These are phyloP conservation scores for Amanita pseudoporphyria DNA, from an alignment of 768 basidiomycete genomes.

Conservation along the genomic window DNA sequence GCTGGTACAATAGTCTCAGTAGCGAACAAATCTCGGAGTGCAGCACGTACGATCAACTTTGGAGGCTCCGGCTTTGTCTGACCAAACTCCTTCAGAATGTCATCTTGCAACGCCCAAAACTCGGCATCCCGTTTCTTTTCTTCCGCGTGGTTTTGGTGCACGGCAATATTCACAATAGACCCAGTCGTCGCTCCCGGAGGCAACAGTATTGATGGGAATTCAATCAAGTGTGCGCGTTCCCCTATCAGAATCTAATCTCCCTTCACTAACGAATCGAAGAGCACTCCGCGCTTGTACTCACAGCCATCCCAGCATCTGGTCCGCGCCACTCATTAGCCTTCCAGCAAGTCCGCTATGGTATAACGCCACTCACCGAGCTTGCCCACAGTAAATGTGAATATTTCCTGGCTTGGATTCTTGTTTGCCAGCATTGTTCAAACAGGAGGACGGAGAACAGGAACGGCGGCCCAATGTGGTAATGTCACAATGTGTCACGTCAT, in stretches of 20 bases:
- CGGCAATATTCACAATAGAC: constrained; percentile 95
- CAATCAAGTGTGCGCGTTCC: constrained; percentile 91
- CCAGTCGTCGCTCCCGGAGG: constrained; percentile 90
- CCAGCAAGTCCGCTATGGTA: background rate
- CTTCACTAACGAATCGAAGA: background rate
- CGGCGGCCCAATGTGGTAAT: background rate
- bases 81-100: constrained; percentile 73
- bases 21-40: background rate
- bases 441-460: background rate
- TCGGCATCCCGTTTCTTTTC: constrained; percentile 75
- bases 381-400: constrained; percentile 88
- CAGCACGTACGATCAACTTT: constrained; percentile 49
- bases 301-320: constrained; percentile 90
- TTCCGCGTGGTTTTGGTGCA: constrained; percentile 77
- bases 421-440: constrained; percentile 16
- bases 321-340: constrained; percentile 4
- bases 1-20: constrained; percentile 26
- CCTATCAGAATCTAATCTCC: constrained; percentile 76
- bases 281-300: constrained; percentile 25
- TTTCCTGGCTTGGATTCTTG: constrained; percentile 40
- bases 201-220: constrained; percentile 92
- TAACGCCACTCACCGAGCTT: constrained; percentile 66
- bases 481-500: background rate
- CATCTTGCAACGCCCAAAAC: constrained; percentile 78
- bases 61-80: constrained; percentile 58